phyloP scores from a whole-genome alignment of 2,329 filamentous ascomycete species.

The Aquanectria penicillioides region DNA sequence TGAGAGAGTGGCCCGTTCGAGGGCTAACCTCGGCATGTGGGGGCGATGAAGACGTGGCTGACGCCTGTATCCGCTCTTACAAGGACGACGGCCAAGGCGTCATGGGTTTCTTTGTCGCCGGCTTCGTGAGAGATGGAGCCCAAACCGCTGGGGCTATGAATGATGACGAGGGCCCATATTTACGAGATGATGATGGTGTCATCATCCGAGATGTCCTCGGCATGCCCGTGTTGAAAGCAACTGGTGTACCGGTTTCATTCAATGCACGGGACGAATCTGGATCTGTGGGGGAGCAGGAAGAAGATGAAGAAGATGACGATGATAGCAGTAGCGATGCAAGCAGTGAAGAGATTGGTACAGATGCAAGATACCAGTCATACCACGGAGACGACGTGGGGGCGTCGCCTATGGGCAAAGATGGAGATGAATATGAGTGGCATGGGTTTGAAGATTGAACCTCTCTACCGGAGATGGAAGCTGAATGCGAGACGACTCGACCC shows the following conservation, averaged over 20 bases:
- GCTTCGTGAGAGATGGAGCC: constrained; percentile 66
- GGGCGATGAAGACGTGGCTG: constrained; percentile 65
- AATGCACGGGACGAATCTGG: constrained; percentile 28
- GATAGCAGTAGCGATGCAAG: constrained; percentile 19
- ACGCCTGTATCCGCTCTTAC: constrained; percentile 84
- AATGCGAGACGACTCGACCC: no score
- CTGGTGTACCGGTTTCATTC: constrained; percentile 45
- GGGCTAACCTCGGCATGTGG: constrained; percentile 62
- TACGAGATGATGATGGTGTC: constrained; percentile 64
- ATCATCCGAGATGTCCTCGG: constrained; percentile 56
- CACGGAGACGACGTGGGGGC: constrained; percentile 30
- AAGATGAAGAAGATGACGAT: constrained; percentile 40
- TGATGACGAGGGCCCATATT: constrained; percentile 58
- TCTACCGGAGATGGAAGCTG: background rate
- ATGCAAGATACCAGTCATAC: constrained; percentile 27
- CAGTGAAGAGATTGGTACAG: constrained; percentile 20
- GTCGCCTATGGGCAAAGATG: constrained; percentile 21
- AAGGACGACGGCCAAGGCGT: constrained; percentile 84
- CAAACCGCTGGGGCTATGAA: constrained; percentile 28
- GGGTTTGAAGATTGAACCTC: constrained; percentile 38
- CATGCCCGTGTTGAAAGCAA: constrained; percentile 50
- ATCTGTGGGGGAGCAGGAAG: constrained; percentile 33
- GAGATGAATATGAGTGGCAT: constrained; percentile 39
- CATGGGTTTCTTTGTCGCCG: constrained; percentile 97
- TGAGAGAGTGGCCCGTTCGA: constrained; percentile 79